A percentile compares a stretch with the other conserved stretches of the same genome.
These are phyloP conservation scores for Agroathelia rolfsii DNA, from an alignment of 1,284 basidiomycete species.

Conservation along the genomic window DNA sequence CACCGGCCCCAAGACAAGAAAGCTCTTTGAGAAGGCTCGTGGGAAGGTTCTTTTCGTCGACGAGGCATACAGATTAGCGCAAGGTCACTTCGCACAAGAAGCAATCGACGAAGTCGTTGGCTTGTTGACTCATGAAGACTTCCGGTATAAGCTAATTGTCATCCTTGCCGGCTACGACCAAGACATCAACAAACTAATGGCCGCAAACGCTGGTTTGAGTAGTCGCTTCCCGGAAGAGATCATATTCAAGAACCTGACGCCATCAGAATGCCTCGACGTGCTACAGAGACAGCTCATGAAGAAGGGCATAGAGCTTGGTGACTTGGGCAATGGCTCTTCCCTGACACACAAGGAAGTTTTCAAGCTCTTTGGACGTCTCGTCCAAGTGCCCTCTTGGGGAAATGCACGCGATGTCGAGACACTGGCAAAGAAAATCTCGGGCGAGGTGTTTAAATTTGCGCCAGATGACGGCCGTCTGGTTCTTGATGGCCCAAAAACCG, in stretches of 20 bases:
- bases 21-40: constrained; percentile 47
- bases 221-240: constrained; percentile 16
- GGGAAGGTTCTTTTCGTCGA: constrained; percentile 59
- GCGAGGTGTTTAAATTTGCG: constrained; percentile 17
- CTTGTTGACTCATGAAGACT: constrained; percentile 13
- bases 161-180: constrained; percentile 17
- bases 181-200: constrained; percentile 14
- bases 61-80: constrained; percentile 43
- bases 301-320: constrained; percentile 26
- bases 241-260: constrained; percentile 11
- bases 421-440: constrained; percentile 36
- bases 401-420: constrained; percentile 54
- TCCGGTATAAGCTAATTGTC: constrained; percentile 13
- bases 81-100: constrained; percentile 16
- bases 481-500: constrained; percentile 16
- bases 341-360: constrained; percentile 25
- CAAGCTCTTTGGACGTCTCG: constrained; percentile 27
- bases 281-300: constrained; percentile 13
- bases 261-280: constrained; percentile 12
- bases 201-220: constrained; percentile 14
- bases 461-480: constrained; percentile 8
- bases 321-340: constrained; percentile 26
- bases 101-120: constrained; percentile 17
- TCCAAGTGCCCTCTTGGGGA: constrained; percentile 43
- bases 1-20: constrained; percentile 53